These are phyloP conservation scores for Selaginella moellendorffii DNA, from an alignment of 75 land plant species.

Conservation along the genomic window DNA sequence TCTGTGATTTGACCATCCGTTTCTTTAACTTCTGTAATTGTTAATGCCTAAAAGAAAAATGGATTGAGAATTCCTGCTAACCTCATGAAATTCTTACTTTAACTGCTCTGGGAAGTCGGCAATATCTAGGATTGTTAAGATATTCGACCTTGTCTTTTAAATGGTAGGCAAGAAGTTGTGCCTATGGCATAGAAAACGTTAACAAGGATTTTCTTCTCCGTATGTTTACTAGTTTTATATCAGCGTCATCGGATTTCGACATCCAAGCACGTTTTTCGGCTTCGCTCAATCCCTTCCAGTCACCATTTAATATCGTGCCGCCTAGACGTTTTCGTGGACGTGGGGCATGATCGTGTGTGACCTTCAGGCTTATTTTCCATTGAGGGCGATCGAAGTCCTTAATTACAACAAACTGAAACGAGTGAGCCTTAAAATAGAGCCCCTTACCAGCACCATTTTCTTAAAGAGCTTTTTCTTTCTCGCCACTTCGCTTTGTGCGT, in stretches of 20 bases:
- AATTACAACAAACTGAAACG: too few relatives aligned
- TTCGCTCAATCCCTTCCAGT: not conserved
- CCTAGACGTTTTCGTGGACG: not conserved
- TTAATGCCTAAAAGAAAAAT: not conserved
- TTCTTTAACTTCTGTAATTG: not conserved
- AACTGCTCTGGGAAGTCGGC: not conserved
- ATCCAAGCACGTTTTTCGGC: conserved; percentile 4
- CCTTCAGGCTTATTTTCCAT: not conserved
- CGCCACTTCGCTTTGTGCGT: too few relatives aligned
- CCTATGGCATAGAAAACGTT: not conserved
- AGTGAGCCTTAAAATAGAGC: too few relatives aligned
- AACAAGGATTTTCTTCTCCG: not conserved
- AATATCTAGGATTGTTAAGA: not conserved
- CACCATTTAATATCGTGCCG: not conserved
- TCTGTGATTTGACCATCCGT: not conserved
- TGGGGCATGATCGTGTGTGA: not conserved
- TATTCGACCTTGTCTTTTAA: not conserved
- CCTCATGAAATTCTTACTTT: not conserved
- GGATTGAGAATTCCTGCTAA: not conserved
- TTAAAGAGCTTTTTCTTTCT: too few relatives aligned
- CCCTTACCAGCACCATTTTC: too few relatives aligned
- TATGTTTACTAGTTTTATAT: not conserved
- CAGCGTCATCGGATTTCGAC: not conserved
- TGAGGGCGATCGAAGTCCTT: not conserved
- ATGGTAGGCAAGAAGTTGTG: not conserved